phyloP scores from a whole-genome alignment of 345 rosid species.

The Rhodomyrtus tomentosa region DNA sequence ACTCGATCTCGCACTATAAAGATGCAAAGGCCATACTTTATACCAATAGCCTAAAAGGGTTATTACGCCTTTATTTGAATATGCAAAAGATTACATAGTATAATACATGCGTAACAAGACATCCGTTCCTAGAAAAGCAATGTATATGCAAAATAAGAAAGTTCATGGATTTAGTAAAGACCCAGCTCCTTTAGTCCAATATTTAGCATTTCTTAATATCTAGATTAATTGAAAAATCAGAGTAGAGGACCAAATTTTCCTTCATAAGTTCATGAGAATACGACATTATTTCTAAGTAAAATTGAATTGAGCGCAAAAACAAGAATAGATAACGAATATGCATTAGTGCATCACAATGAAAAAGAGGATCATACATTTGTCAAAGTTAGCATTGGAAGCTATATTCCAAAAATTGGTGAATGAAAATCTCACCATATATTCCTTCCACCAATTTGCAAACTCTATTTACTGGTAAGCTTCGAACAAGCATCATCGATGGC shows the following conservation, averaged over 20 bases:
- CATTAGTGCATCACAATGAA: not conserved
- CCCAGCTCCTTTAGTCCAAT: not conserved
- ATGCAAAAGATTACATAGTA: not conserved
- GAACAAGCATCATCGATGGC: too few species aligned
- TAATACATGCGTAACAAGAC: not conserved
- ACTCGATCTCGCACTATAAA: not conserved
- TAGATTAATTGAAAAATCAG: not conserved
- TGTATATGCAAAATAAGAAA: not conserved
- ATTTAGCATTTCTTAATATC: not conserved
- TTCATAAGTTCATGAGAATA: not conserved
- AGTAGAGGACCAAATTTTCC: not conserved
- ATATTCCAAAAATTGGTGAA: too few species aligned
- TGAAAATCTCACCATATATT: too few species aligned
- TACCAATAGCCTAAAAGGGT: not conserved
- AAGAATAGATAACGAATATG: not conserved
- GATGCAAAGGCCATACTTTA: not conserved
- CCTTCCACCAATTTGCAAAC: too few species aligned
- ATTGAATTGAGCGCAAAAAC: not conserved
- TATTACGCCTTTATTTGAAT: not conserved
- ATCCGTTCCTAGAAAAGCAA: not conserved
- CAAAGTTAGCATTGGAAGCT: constrained; percentile 71
- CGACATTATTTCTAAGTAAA: not conserved
- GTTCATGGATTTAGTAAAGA: not conserved
- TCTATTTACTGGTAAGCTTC: too few species aligned
- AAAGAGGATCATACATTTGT: constrained; percentile 51